These are phyloP conservation scores for Trichoderma afroharzianum DNA, from an alignment of 2,329 filamentous ascomycete genomes.

Conservation along the genomic window DNA sequence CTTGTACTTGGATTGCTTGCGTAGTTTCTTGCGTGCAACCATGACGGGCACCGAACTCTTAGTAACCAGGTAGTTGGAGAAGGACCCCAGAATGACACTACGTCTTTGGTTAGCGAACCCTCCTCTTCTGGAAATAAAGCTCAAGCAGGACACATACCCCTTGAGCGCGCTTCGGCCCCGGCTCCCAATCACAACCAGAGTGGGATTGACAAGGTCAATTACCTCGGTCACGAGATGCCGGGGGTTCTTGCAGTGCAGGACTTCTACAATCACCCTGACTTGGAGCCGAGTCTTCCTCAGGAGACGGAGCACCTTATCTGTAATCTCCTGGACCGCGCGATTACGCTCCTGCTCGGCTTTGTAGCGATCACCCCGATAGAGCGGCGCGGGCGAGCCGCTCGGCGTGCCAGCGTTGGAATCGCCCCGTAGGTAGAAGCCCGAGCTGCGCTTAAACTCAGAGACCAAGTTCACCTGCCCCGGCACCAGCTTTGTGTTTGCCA, in stretches of 20 bases:
- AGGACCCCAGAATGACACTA: conserved; percentile 90
- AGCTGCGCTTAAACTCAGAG: conserved; percentile 32
- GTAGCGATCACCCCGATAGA: conserved; percentile 46
- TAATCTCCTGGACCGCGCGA: conserved; percentile 78
- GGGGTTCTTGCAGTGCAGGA: conserved; percentile 96
- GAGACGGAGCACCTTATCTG: conserved; percentile 77
- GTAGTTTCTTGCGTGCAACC: conserved; percentile 87
- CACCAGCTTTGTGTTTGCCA: conserved; percentile 44
- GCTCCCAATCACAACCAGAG: conserved; percentile 88
- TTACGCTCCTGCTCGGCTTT: conserved; percentile 75
- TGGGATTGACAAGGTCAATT: conserved; percentile 89
- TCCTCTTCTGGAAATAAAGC: conserved; percentile 14
- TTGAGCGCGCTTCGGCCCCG: conserved; percentile 88
- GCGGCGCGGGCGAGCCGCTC: conserved; percentile 46
- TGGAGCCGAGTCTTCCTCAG: conserved; percentile 89
- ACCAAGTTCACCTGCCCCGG: conserved; percentile 33
- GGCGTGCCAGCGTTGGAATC: conserved; percentile 33
- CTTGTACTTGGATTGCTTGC: conserved; percentile 82
- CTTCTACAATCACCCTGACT: conserved; percentile 89
- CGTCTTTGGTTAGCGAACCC: conserved; percentile 29
- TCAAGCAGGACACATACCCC: conserved; percentile 58
- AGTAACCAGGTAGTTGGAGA: conserved; percentile 95
- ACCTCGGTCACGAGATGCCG: conserved; percentile 96
- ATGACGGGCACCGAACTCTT: conserved; percentile 97
- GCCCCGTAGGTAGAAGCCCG: conserved; percentile 27